Base-by-base conservation (phyloP, 768 basidiomycete genomes). In the Galerina marginata region DNA sequence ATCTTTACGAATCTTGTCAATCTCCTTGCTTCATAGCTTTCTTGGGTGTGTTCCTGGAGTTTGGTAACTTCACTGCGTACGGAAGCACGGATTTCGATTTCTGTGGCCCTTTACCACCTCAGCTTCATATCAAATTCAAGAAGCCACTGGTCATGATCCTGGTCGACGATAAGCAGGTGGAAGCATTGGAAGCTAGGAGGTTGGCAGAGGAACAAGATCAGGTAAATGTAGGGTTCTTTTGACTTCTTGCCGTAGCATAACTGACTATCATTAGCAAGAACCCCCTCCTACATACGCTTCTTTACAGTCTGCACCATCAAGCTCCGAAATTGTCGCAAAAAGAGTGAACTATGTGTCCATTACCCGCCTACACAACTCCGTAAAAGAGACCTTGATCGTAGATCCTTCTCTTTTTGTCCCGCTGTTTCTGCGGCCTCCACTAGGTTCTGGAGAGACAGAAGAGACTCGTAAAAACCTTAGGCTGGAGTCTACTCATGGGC, bases 201-300 rank as follows among this genome's bases (percentile, higher is more conserved):
- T 14, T 66, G 25, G 69, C 66, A 2, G 70, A 72, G 48, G 71
- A 72, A 40, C 68, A 70, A 54, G 64, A 67, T 15, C 64, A 69
- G 54, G 56, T 68, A 29, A 60, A 65, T 53, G 60, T 63, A 39
- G 16, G 50, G 59, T 36, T n/a, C 10, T 2, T 29, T n/a, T 37
- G n/a, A 23, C 26, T 23, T 37, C 26, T 9, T 10, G 51, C 16
- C 16, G 44, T n/a, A 15, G 23, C 25, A 44, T 58, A 3, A 54
- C 26, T 6, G 7, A 23, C 5, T 6, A 26, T 20, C 23, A 37
- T 57, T 54, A 69, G 65, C 65, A 69, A 56, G 74, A 75, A 49
- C 74, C 71, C 5, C 74, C 72, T 0, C 74, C 74, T 11, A 72
- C 74, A 20, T 75, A 75, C 54, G 67, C 72, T n/a, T 73, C 72